phyloP scores from a whole-genome alignment of 345 rosid genomes.

The Bruguiera parviflora region DNA sequence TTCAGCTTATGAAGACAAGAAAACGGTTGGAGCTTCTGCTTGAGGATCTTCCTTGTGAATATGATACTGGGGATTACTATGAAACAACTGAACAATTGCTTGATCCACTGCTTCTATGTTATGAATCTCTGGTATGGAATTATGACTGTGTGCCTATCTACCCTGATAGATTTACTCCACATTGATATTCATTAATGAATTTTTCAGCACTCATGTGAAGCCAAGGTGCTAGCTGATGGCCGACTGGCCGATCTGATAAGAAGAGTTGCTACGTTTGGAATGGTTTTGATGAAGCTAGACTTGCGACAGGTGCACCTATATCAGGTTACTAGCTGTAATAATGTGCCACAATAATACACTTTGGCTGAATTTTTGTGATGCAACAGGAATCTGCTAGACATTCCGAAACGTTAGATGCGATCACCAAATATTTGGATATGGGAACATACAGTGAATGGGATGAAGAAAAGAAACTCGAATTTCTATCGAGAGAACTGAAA shows the following conservation, averaged over 20 bases:
- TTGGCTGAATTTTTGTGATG: conserved; percentile 19
- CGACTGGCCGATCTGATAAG: conserved; percentile 87
- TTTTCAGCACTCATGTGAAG: conserved; percentile 78
- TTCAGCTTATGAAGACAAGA: conserved; percentile 80
- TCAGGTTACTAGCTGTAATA: background rate
- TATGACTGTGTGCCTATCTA: background rate
- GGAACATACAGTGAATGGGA: conserved; percentile 95
- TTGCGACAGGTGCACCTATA: conserved; percentile 74
- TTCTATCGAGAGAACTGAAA: conserved; percentile 76
- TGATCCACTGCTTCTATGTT: conserved; percentile 80
- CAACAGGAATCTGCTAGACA: conserved; percentile 89
- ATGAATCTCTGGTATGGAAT: conserved; percentile 69
- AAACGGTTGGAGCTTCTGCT: conserved; percentile 77
- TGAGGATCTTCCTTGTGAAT: conserved; percentile 93
- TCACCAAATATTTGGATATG: conserved; percentile 84
- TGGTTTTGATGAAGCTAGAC: conserved; percentile 92
- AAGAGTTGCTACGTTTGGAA: conserved; percentile 84
- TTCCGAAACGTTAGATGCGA: conserved; percentile 77
- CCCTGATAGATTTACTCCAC: background rate
- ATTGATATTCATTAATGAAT: conserved; percentile 9
- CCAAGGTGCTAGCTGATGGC: conserved; percentile 90
- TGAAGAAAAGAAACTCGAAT: conserved; percentile 85
- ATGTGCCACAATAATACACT: background rate
- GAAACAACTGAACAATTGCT: conserved; percentile 79
- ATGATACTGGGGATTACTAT: conserved; percentile 67